Evolutionary conservation across 352 stramenopile species (phyloP).

Genomic region (Elongisporangium undulatum): DNA sequence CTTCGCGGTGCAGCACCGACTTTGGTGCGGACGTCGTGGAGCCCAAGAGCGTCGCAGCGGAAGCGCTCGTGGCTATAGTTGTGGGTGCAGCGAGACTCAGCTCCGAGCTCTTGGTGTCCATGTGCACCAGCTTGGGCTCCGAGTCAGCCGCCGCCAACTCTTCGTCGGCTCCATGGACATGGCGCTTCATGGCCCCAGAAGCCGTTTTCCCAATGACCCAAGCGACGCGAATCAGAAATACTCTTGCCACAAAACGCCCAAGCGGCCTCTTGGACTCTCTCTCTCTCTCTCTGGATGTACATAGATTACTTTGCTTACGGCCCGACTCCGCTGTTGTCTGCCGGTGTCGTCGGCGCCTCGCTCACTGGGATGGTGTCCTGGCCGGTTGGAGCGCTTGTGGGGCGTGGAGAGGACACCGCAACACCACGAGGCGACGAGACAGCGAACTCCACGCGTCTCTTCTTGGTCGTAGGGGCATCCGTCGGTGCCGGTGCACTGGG

Average conservation of each 20-base stretch:
- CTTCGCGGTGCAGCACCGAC: constrained; percentile 18
- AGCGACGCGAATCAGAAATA: not conserved
- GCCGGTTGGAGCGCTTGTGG: not conserved
- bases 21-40: constrained; percentile 1
- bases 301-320: not conserved
- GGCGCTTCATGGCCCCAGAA: constrained; percentile 17
- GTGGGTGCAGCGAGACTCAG: constrained; percentile 13
- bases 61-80: constrained; percentile 5
- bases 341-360: not conserved
- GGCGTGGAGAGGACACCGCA: not conserved
- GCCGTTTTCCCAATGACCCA: not conserved
- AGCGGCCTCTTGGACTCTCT: not conserved
- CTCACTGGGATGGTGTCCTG: not conserved
- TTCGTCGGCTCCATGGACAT: constrained; percentile 19
- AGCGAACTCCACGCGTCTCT: constrained; percentile 25
- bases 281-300: not conserved
- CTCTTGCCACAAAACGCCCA: not conserved
- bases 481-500: not conserved
- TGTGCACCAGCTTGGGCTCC: constrained; percentile 11
- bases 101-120: constrained; percentile 21
- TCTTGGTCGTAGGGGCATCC: constrained; percentile 12
- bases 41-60: not conserved
- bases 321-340: not conserved
- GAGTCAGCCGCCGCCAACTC: constrained; percentile 4
- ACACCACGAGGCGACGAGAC: not conserved